A percentile compares a stretch with the other conserved stretches of the same genome.
These are phyloP conservation scores for Candida manassasensis DNA, from an alignment of 805 yeast genomes.

Conservation along the genomic window DNA sequence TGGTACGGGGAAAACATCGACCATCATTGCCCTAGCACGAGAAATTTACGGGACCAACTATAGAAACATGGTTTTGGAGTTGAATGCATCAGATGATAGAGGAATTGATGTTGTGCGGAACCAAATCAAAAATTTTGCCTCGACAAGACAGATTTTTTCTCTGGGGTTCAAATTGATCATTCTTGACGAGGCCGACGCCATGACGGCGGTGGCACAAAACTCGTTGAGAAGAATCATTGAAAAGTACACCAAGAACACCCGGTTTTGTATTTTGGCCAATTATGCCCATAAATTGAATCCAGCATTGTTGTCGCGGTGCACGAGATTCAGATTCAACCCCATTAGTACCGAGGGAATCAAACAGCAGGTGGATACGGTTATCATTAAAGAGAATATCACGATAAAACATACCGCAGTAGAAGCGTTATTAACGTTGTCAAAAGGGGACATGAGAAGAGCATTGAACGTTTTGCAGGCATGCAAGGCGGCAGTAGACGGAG, in stretches of 20 bases:
- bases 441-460: slow-evolving; percentile 96
- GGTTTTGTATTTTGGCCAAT: slow-evolving; percentile 93
- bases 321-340: slow-evolving; percentile 91
- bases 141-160: slow-evolving; percentile 88
- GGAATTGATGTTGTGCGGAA: slow-evolving; percentile 98
- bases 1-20: slow-evolving; percentile 90
- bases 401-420: slow-evolving; percentile 55
- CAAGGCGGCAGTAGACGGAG: slow-evolving; percentile 57
- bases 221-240: slow-evolving; percentile 83
- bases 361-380: slow-evolving; percentile 63
- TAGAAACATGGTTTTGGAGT: slow-evolving; percentile 85
- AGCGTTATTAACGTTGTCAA: slow-evolving; percentile 67
- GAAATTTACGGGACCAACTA: slow-evolving; percentile 79
- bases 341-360: slow-evolving; percentile 62
- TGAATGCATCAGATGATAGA: slow-evolving; percentile 96
- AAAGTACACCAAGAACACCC: slow-evolving; percentile 88
- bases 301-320: slow-evolving; percentile 90
- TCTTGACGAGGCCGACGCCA: slow-evolving; percentile 95
- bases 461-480: slow-evolving; percentile 93
- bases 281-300: slow-evolving; percentile 95
- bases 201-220: slow-evolving; percentile 84
- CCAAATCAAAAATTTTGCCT: slow-evolving; percentile 93
- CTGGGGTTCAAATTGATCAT: slow-evolving; percentile 84
- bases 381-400: slow-evolving; percentile 59
- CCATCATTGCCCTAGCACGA: slow-evolving; percentile 76